Evolutionary conservation across 2,329 filamentous ascomycete species (phyloP), one percentile per base, ranked within the genome.

Genomic region (Fusarium mundagurra): DNA sequence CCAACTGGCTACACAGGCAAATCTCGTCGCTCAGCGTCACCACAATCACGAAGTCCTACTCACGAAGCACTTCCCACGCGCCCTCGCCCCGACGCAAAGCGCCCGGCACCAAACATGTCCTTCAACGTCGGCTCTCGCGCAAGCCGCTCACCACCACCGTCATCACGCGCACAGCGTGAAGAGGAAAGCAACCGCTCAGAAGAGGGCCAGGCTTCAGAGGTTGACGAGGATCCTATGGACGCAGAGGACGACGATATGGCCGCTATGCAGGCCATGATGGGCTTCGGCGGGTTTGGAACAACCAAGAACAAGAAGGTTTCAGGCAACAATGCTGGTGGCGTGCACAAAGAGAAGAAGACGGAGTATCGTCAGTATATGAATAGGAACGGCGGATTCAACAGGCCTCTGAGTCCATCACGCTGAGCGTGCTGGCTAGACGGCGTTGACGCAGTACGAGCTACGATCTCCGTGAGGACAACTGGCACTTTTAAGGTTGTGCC

Each of bases 361-460:
- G 90, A 97, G 86, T 98, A 98, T 80, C 89, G 96, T 77, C 96
- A 99, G 88, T 99, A 99, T 83, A 99, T 99, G 91, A 96, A 96
- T 80, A 89, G 93, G 64, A 87, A 91, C 59, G 93, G 93, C 64
- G 93, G 93, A 11, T 96, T 96, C 86, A 96, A 96, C 81, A 85
- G 93, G 77, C 93, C 93, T 51, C 84, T 95, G 60, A 93, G 92
- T 82, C 91, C 90, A 27, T 81, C 82, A 27, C 77, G 86, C 57
- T 86, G 65, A 76, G 66, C 6, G 55, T 47, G 33, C 22, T 20
- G 48, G 38, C 22, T n/a, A 20, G 44, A 11, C 11, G 29, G 33
- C 29, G 45, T n/a, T 59, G 34, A 59, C 48, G 22, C 29, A 47
- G 54, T 55, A 33, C 50, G 45, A 34, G 29, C 69, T 53, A 60